A percentile compares a stretch with the other conserved stretches of the same genome.
These are phyloP conservation scores for Grosmannia serpens DNA, from an alignment of 2,329 filamentous ascomycete species.

Conservation along the genomic window DNA sequence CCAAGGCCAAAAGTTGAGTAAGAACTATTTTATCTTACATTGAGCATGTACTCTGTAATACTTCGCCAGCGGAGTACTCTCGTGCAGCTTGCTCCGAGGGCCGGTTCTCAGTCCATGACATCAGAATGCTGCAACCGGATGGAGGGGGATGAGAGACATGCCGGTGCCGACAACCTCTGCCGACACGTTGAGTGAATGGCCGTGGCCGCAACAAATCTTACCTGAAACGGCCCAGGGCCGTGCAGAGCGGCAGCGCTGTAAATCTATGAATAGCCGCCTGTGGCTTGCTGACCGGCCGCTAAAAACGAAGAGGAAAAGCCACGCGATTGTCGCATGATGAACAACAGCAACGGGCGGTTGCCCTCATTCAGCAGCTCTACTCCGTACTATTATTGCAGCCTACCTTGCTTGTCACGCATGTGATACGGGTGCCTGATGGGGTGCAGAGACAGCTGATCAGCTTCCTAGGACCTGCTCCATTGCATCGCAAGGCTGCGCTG, in stretches of 20 bases:
- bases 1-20: neutral
- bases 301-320: neutral
- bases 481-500: no score
- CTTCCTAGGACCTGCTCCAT: neutral
- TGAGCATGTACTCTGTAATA: no score
- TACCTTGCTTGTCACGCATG: neutral
- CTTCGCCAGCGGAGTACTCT: no score
- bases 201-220: neutral
- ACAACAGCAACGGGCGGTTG: no score
- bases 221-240: constrained; percentile 1
- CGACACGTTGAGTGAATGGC: neutral
- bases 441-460: neutral
- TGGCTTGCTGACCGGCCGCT: neutral
- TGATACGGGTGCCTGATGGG: neutral
- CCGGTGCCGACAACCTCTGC: neutral
- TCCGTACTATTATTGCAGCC: no score
- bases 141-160: no score
- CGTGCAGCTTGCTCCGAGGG: no score
- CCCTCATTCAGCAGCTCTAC: no score
- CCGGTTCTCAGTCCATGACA: no score
- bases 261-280: neutral
- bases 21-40: no score
- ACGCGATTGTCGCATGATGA: neutral
- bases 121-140: no score
- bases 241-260: neutral